Evolutionary conservation across 495 filamentous ascomycete genomes (phyloP).

Genomic region (Pseudevernia furfuracea): DNA sequence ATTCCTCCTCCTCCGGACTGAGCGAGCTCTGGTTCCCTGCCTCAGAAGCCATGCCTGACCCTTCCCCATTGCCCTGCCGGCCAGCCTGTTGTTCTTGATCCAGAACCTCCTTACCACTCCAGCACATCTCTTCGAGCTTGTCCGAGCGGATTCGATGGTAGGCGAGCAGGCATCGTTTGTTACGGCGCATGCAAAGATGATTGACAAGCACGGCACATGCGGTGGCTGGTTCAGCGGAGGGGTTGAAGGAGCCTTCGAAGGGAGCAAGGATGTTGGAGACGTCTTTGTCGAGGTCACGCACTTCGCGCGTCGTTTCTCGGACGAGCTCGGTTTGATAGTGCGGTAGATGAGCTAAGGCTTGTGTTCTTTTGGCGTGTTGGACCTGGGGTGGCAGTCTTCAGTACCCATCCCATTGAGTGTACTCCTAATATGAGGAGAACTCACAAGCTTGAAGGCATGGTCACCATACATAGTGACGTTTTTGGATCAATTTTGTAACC

Average conservation of each 20-base stretch:
- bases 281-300: constrained; percentile 89
- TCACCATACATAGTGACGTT: constrained; percentile 19
- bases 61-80: constrained; percentile 24
- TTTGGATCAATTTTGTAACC: background rate
- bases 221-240: constrained; percentile 70
- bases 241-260: constrained; percentile 78
- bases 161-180: constrained; percentile 91
- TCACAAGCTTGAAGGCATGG: constrained; percentile 32
- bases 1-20: constrained; percentile 96
- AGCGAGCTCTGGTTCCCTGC: constrained; percentile 61
- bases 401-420: background rate
- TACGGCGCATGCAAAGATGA: constrained; percentile 88
- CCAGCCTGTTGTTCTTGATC: constrained; percentile 38
- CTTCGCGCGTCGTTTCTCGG: constrained; percentile 78
- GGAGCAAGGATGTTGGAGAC: constrained; percentile 72
- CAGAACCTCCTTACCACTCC: constrained; percentile 75
- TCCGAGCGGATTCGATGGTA: constrained; percentile 88
- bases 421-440: constrained; percentile 5
- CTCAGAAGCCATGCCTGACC: constrained; percentile 32
- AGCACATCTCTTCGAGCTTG: constrained; percentile 89
- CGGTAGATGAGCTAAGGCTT: constrained; percentile 78
- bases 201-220: constrained; percentile 87
- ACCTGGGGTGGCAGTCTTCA: constrained; percentile 47
- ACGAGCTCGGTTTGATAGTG: constrained; percentile 92
- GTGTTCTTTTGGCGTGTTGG: constrained; percentile 94